Base-by-base conservation (phyloP, 1,284 basidiomycete genomes). In the Trichosporon asahii region DNA sequence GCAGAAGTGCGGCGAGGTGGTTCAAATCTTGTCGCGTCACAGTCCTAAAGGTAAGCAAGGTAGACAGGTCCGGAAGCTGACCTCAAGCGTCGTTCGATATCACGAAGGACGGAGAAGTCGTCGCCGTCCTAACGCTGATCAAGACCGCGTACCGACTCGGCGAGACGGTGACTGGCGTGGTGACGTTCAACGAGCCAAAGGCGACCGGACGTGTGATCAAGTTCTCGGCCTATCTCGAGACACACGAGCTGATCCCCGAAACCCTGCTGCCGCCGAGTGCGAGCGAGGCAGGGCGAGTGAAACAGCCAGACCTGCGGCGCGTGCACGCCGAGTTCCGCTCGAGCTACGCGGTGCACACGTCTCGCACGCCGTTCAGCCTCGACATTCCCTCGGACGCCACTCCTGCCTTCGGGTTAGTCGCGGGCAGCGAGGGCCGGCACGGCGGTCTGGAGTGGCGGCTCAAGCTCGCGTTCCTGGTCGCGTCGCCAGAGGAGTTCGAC, bases 341-440 rank as follows among this genome's bases (percentile, higher is more conserved):
- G 0, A 89, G 90, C 5, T 89, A 93, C 77, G 88, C 90, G 2
- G 83, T 89, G 9, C 88, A 90, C 64, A 89, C 89, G 0, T 85
- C 89, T 1, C 89, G 93, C 33, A 89, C 91, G 46, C 89, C 91
- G 0, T 96, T 96, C 82, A 86, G 90, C 6, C 87, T 97, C 2
- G 93, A 94, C 78, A 95, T 97, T 69, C 94, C 94, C 0, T 89
- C 89, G 1, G 94, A 95, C 73, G 93, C 90, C 0, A 91, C 91
- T 67, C 94, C 94, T 0, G 90, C 89, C 0, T 96, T 96, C 81
- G 74, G 77, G 0, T 79, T 86, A 14, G 75, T 75, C 3, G 82
- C 83, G 82, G 89, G 78, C 83, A 89, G 76, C 21, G 75, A 77
- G 1, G 21, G 69, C 70, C 49, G 57, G 15, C 70, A 70, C 9